These are phyloP conservation scores for Lachancea mirantina DNA, from an alignment of 805 yeast genomes.

Conservation along the genomic window DNA sequence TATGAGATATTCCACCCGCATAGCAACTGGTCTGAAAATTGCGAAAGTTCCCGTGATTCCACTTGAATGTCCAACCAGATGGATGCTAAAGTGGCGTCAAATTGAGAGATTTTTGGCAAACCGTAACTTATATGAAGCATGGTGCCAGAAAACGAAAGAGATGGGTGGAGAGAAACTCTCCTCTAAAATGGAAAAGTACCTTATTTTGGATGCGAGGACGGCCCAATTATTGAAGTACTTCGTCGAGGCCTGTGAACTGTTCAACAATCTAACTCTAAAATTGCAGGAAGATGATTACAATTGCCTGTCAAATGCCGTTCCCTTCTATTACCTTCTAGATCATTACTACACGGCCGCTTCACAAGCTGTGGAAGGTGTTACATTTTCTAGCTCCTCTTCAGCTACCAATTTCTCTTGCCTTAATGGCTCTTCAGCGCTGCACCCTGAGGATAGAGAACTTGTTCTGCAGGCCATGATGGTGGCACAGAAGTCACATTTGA, in stretches of 20 bases:
- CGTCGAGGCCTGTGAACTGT: constrained; percentile 2
- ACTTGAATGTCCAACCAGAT: constrained; percentile 1
- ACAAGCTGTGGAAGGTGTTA: not conserved
- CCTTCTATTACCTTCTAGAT: constrained; percentile 1
- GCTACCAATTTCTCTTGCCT: constrained; percentile 1
- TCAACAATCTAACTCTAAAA: not conserved
- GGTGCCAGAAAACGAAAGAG: not conserved
- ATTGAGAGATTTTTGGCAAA: constrained; percentile 2
- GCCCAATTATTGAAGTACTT: constrained; percentile 2
- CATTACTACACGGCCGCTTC: constrained; percentile 2
- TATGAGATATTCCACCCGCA: not conserved
- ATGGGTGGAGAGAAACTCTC: not conserved
- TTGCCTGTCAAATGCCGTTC: constrained; percentile 1
- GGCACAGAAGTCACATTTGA: not conserved
- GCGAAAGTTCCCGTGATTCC: constrained; percentile 2
- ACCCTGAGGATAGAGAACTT: constrained; percentile 2
- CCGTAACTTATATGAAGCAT: not conserved
- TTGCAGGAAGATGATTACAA: constrained; percentile 1
- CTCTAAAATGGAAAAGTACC: not conserved
- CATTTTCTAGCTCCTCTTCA: not conserved
- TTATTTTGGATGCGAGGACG: not conserved
- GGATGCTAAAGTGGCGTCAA: constrained; percentile 4
- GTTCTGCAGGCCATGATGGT: constrained; percentile 6
- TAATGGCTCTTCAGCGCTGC: constrained; percentile 2
- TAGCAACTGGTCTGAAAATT: not conserved